Base-by-base conservation (phyloP, 1,284 basidiomycete genomes). In the Ceratobasidium papillatum region DNA sequence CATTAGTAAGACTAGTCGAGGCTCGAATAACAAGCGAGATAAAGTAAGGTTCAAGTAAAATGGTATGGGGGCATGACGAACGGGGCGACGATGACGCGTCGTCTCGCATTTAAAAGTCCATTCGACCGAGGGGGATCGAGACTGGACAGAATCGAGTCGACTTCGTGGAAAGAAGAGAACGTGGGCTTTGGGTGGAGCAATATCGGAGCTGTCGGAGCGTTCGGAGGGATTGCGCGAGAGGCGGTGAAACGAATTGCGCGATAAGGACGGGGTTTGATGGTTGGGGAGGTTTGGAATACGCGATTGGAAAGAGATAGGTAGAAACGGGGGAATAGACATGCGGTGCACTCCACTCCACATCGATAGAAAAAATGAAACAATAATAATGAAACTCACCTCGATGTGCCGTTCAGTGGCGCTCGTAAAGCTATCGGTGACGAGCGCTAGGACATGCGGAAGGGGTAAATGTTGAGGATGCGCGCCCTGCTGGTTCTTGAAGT, bases 321-420 rank as follows among this genome's bases (percentile, higher is more conserved):
- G 19, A 38, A 22, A 45, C 32, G 34, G 47, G 34, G 8, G 14
- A 22, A 32, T 36, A 58, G 34, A 11, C 41, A 17, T 41, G 19
- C 25, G 45, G 34, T 12, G 27, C 27, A 22, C 30, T 68, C 61
- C 61, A n/a, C n/a, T n/a, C 77, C 54, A 3, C 12, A 30, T 14
- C 74, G 61, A 38, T 51, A 66, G 32, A 56, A 72, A 65, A 73
- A 76, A 75, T 76, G 68, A 74, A 49, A 47, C 58, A 58, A 65
- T 54, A n/a, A 34, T 3, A 34, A 36, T 19, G n/a, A 27, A 32
- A 78, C 84, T 77, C 77, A 93, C 92, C 88, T 98, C 95, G 81
- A 98, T 98, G 82, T 98, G 96, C 78, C 96, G 90, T 84, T 98
- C 96, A 14, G 96, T 97, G 41, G 96, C 96, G 78, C 94, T 90